Evolutionary conservation across 148 eudicot species (phyloP).

Genomic region (Rhododendron kiyosumense): DNA sequence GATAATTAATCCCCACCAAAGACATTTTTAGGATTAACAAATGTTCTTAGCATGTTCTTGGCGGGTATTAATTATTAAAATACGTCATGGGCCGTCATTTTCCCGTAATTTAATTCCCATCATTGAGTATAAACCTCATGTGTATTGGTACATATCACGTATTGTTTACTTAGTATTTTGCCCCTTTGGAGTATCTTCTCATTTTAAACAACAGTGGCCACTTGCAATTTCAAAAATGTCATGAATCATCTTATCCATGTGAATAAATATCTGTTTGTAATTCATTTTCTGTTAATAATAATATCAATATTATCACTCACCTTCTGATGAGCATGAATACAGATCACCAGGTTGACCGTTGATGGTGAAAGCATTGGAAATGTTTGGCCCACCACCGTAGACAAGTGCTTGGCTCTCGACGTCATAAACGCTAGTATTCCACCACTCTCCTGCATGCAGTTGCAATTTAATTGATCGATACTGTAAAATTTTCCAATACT

Average conservation of each 20-base stretch:
- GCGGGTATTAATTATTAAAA: too few relatives aligned
- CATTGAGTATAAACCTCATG: neutral
- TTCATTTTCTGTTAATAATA: neutral
- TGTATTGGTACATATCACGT: neutral
- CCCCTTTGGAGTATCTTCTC: too few relatives aligned
- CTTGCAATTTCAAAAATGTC: too few relatives aligned
- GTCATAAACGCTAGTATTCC: constrained; percentile 51
- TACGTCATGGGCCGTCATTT: too few relatives aligned
- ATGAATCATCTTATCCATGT: too few relatives aligned
- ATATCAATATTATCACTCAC: constrained; percentile 26
- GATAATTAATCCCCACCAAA: too few relatives aligned
- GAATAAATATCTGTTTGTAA: neutral
- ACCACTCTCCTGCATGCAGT: constrained; percentile 62
- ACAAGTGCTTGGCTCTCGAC: constrained; percentile 30
- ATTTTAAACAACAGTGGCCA: too few relatives aligned
- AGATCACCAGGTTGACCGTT: constrained; percentile 66
- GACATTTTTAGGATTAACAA: too few relatives aligned
- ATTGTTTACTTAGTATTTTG: too few relatives aligned
- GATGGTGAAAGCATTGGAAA: constrained; percentile 57
- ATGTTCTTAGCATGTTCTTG: too few relatives aligned
- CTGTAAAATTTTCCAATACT: too few relatives aligned
- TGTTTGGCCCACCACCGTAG: constrained; percentile 41
- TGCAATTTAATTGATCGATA: neutral
- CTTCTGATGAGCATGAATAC: constrained; percentile 42
- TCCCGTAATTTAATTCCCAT: too few relatives aligned